Percentiles rank a stretch among this genome's conserved stretches.
Evolutionary conservation across 208 protist species (phyloP).

Genomic region (Crithidia sp.): DNA sequence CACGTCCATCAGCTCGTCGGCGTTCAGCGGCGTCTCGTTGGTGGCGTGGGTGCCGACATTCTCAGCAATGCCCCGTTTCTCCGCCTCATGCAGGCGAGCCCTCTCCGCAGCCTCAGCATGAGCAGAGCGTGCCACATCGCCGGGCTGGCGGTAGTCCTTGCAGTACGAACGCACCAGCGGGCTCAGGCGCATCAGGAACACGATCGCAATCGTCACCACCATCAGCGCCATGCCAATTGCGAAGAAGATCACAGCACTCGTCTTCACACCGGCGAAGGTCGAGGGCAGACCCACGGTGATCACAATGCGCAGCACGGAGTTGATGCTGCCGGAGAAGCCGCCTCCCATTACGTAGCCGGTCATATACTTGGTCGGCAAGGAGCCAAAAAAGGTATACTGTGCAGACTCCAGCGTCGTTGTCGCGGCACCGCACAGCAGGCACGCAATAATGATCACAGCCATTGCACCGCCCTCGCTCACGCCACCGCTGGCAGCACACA

Average conservation of each 20-base stretch:
- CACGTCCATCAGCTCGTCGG: not conserved
- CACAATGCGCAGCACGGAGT: slow-evolving; percentile 52
- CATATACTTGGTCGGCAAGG: slow-evolving; percentile 46
- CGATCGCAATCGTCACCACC: slow-evolving; percentile 34
- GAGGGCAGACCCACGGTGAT: slow-evolving; percentile 38
- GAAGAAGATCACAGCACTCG: slow-evolving; percentile 50
- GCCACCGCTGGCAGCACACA: slow-evolving; percentile 36
- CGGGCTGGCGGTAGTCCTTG: slow-evolving; percentile 23
- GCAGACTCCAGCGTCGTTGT: slow-evolving; percentile 41
- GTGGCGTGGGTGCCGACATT: not conserved
- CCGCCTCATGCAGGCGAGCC: not conserved
- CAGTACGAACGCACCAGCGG: slow-evolving; percentile 36
- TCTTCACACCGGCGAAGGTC: slow-evolving; percentile 52
- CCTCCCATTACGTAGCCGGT: slow-evolving; percentile 43
- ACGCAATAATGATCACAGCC: slow-evolving; percentile 40
- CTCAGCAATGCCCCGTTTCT: not conserved
- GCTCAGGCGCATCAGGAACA: slow-evolving; percentile 35
- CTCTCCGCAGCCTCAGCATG: slow-evolving; percentile 15
- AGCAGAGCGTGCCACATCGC: slow-evolving; percentile 13
- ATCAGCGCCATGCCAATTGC: slow-evolving; percentile 44
- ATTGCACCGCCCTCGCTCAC: slow-evolving; percentile 36
- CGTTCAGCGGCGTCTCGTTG: not conserved
- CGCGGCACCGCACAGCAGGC: slow-evolving; percentile 31
- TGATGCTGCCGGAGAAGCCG: slow-evolving; percentile 48
- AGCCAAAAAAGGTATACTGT: slow-evolving; percentile 41